Evolutionary conservation across 495 filamentous ascomycete genomes (phyloP).

Genomic region (Clohesyomyces aquaticus): DNA sequence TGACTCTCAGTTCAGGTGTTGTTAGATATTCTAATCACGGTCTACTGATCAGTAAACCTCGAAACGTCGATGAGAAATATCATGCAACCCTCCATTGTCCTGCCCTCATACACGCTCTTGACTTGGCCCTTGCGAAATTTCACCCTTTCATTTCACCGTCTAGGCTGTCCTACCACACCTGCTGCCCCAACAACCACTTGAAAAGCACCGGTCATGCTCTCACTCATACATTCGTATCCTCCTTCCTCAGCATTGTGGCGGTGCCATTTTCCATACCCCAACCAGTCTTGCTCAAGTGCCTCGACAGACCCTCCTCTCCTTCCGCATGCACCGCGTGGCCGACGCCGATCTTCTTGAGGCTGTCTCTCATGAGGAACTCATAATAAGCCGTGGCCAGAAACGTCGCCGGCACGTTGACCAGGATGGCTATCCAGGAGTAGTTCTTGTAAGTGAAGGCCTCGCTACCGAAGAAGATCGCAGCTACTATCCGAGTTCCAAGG

Average conservation of each 20-base stretch:
- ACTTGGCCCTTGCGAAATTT: no score
- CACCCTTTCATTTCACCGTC: no score
- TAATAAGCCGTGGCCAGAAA: constrained; percentile 57
- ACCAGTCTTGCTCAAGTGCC: constrained; percentile 50
- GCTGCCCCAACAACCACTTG: no score
- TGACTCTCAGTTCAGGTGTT: no score
- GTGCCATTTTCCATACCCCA: constrained; percentile 10
- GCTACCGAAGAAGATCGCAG: constrained; percentile 58
- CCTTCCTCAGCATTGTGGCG: background rate
- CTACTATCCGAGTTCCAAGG: constrained; percentile 58
- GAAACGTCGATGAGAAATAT: background rate
- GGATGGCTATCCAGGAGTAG: constrained; percentile 55
- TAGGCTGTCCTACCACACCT: no score
- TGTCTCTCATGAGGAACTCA: constrained; percentile 58
- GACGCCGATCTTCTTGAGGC: constrained; percentile 52
- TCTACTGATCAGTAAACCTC: background rate
- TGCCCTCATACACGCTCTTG: no score
- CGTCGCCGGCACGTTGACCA: constrained; percentile 59
- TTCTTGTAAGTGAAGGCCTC: constrained; percentile 53
- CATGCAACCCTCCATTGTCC: background rate
- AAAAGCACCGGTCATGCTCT: no score
- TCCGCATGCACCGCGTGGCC: constrained; percentile 55
- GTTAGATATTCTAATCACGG: no score
- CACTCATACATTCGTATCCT: background rate
- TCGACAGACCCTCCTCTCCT: constrained; percentile 55